Evolutionary conservation across 257 asterid genomes (phyloP).

Genomic region (Leonotis leonurus): DNA sequence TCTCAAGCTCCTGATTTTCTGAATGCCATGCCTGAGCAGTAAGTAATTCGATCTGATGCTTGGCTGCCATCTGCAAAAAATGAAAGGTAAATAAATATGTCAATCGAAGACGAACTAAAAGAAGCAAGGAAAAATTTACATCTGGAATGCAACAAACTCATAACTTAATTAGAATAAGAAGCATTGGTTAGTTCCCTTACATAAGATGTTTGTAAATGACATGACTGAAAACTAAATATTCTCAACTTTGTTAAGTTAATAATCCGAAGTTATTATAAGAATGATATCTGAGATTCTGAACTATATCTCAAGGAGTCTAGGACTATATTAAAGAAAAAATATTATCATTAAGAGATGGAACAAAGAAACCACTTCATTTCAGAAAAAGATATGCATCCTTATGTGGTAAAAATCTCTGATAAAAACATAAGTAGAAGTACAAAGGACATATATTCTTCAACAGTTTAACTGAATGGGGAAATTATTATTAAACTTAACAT

Average conservation of each 20-base stretch:
- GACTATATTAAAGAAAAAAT: neutral
- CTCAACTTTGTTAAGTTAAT: neutral
- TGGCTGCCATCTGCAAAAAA: slow-evolving; percentile 50
- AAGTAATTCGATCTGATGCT: slow-evolving; percentile 64
- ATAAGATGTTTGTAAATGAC: neutral
- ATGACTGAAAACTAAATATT: neutral
- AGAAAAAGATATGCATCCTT: neutral
- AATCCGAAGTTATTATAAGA: neutral
- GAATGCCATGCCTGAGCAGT: slow-evolving; percentile 89
- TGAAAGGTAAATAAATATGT: neutral
- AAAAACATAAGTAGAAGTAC: neutral
- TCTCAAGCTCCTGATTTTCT: slow-evolving; percentile 51
- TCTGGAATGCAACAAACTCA: neutral
- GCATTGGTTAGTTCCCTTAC: neutral
- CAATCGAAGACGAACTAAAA: neutral
- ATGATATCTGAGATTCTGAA: neutral
- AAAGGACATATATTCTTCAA: neutral
- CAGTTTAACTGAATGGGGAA: neutral
- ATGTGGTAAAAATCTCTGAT: neutral
- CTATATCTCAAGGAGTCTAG: neutral
- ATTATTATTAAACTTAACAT: neutral
- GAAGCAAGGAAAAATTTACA: neutral
- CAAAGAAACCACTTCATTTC: neutral
- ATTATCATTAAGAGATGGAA: neutral
- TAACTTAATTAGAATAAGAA: neutral